Conservation (phyloP, 495 filamentous ascomycete species). For the Aspergillus wentii region DNA sequence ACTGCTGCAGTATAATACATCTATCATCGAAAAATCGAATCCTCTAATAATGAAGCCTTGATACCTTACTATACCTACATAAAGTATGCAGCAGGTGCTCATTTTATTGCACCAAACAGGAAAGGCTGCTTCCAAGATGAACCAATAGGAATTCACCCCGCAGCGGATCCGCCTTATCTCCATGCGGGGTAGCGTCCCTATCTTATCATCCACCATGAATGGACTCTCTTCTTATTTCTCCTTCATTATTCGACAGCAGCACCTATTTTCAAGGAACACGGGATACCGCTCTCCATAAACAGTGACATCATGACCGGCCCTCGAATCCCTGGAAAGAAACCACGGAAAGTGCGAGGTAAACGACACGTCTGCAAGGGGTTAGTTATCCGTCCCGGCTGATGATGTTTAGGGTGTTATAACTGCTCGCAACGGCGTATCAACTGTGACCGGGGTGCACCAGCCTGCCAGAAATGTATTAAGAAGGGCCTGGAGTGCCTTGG, state of each 20-base stretch:
- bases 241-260: not conserved
- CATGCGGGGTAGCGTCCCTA: too few relatives aligned
- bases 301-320: not conserved
- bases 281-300: not conserved
- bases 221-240: not conserved
- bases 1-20: too few relatives aligned
- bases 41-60: too few relatives aligned
- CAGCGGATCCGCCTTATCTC: not conserved
- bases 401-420: not conserved
- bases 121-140: not conserved
- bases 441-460: conserved; percentile 1
- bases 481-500: conserved; percentile 4
- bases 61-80: too few relatives aligned
- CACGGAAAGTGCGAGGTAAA: not conserved
- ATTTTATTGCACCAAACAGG: not conserved
- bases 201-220: not conserved
- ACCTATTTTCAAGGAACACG: not conserved
- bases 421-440: conserved; percentile 4
- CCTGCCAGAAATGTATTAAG: not conserved
- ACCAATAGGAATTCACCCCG: too few relatives aligned
- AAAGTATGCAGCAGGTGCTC: too few relatives aligned
- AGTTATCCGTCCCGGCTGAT: not conserved
- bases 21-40: too few relatives aligned
- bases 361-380: not conserved
- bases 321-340: not conserved